These are phyloP conservation scores for Tarenaya hassleriana DNA, from an alignment of 345 rosid species.

Conservation along the genomic window DNA sequence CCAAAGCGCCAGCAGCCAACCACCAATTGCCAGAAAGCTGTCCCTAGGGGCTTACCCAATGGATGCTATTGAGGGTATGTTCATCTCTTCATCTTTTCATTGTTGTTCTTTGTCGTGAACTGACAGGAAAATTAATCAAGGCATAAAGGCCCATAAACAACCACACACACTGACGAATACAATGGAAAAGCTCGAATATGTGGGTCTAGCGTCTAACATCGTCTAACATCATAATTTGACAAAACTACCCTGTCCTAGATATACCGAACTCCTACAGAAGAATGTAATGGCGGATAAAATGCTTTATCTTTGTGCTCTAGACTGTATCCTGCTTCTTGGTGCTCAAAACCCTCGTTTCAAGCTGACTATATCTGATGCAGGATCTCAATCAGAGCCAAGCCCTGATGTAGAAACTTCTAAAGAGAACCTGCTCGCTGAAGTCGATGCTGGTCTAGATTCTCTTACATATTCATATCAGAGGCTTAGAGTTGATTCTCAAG, in stretches of 20 bases:
- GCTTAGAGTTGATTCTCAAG: conserved; percentile 44
- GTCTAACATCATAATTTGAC: too few relatives aligned
- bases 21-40: conserved; percentile 40
- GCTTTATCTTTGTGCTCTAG: too few relatives aligned
- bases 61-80: conserved; percentile 35
- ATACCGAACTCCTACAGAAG: too few relatives aligned
- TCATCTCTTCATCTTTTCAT: conserved; percentile 14
- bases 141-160: too few relatives aligned
- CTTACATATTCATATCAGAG: conserved; percentile 42
- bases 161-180: too few relatives aligned
- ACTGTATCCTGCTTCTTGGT: neutral
- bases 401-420: conserved; percentile 15
- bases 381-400: conserved; percentile 28
- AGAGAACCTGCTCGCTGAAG: conserved; percentile 22
- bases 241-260: too few relatives aligned
- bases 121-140: too few relatives aligned
- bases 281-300: too few relatives aligned
- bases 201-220: too few relatives aligned
- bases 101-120: conserved; percentile 5
- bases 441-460: conserved; percentile 22
- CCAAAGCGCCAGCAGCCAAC: conserved; percentile 28
- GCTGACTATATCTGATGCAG: conserved; percentile 27
- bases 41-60: conserved; percentile 40
- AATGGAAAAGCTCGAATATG: too few relatives aligned
- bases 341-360: neutral